Evolutionary conservation across 2,329 filamentous ascomycete species (phyloP), one percentile per base, ranked within the genome.

Genomic region (Diaporthe sp.): DNA sequence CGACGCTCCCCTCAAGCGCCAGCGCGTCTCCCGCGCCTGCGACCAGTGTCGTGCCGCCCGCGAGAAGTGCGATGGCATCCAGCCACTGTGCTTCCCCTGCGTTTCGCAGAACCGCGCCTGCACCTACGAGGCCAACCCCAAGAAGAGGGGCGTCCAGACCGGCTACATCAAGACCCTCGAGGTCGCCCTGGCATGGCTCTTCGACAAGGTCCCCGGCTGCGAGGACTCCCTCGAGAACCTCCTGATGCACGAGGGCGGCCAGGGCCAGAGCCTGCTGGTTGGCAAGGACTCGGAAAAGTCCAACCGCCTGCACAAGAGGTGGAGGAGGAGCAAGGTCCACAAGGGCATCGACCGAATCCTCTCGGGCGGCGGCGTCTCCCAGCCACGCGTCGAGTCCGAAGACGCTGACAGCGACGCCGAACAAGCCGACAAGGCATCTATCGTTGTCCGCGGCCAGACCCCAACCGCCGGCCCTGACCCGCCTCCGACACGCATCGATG

Each of bases 81-180:
- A 92, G 78, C 93, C 93, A 8, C 86, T 87, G 19, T 95, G 93
- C 82, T 91, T 90, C 62, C 92, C 92, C 3, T 95, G 94, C 84
- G 87, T 88, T 9, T 86, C 89, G 6, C 90, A 93, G 76, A 90
- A 89, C 72, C 88, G 93, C 67, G 82, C 87, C 46, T 96, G 94
- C 82, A 92, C 92, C 22, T 96, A 95, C 82, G 91, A 93, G 77
- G 89, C 92, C 72, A 92, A 91, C 72, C 91, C 93, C 10, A 95
- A 94, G 83, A 95, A 95, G 82, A 88, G 94, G 77, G 94, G 94
- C 5, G 91, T 96, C 15, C 94, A 94, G 79, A 94, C 94, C n/a
- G 94, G 94, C 22, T 95, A 95, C 80, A 92, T 96, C 73, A 90
- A 93, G 46, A 93, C 93, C 0, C 86, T 96, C 25, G 94, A 96